These are phyloP conservation scores for Reutealis trisperma DNA, from an alignment of 345 rosid genomes.

Conservation along the genomic window DNA sequence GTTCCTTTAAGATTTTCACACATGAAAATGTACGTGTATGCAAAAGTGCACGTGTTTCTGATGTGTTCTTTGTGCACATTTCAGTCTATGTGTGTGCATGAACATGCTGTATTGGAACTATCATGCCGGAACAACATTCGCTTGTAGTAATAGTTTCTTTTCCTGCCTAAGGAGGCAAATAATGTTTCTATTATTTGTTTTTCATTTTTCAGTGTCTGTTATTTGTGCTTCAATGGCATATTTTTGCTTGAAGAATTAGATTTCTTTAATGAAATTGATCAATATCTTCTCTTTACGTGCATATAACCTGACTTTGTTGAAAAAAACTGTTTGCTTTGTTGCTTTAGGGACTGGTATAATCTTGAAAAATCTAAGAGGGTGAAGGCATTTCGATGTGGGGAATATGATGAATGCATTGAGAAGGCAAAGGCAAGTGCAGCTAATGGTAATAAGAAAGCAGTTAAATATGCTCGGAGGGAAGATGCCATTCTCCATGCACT, in stretches of 20 bases:
- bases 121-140: background rate
- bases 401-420: conserved; percentile 75
- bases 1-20: conserved; percentile 4
- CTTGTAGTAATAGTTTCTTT: background rate
- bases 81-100: background rate
- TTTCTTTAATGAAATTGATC: background rate
- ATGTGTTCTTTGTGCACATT: background rate
- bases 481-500: conserved; percentile 93
- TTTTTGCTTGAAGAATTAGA: conserved; percentile 8
- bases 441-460: conserved; percentile 64
- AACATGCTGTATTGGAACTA: background rate
- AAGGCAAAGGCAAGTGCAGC: conserved; percentile 86
- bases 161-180: background rate
- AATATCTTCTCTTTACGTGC: background rate
- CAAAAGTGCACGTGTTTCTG: background rate
- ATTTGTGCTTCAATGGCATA: background rate
- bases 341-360: conserved; percentile 88
- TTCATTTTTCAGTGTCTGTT: background rate
- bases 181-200: background rate
- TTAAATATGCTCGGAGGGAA: conserved; percentile 88
- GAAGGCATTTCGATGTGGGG: conserved; percentile 98
- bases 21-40: background rate
- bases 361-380: conserved; percentile 93
- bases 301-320: conserved; percentile 6
- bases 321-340: conserved; percentile 13